Conservation (phyloP, 192 early-diverging fungal genomes). For the Tieghemiomyces parasiticus region DNA sequence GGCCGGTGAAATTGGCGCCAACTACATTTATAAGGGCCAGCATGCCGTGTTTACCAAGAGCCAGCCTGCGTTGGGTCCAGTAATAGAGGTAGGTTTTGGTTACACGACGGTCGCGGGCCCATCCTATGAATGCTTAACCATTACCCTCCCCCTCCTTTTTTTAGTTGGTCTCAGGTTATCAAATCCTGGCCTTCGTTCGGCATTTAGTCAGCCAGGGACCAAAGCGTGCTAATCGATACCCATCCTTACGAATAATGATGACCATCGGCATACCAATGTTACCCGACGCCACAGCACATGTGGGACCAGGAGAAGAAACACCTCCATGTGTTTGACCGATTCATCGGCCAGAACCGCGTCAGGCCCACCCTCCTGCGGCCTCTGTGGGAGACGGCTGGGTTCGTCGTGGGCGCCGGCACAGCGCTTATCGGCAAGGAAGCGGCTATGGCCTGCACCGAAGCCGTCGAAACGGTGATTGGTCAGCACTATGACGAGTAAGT, state of each 20-base stretch:
- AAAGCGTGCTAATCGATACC: not conserved
- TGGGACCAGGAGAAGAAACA: slow-evolving; percentile 89
- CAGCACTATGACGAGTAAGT: slow-evolving; percentile 85
- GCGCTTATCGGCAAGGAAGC: slow-evolving; percentile 86
- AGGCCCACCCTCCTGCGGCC: slow-evolving; percentile 77
- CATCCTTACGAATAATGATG: slow-evolving; percentile 9
- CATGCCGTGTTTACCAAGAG: slow-evolving; percentile 57
- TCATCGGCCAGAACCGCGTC: slow-evolving; percentile 59
- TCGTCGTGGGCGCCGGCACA: slow-evolving; percentile 66
- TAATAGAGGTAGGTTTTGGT: slow-evolving; percentile 40
- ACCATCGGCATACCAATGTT: slow-evolving; percentile 1
- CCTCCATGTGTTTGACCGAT: slow-evolving; percentile 57
- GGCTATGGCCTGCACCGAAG: slow-evolving; percentile 98
- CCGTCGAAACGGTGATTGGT: slow-evolving; percentile 93
- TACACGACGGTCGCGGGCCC: too few species aligned
- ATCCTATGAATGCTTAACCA: not conserved
- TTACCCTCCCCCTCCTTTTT: not conserved
- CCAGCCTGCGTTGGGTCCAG: slow-evolving; percentile 44
- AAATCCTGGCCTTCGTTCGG: not conserved
- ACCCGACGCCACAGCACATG: slow-evolving; percentile 92
- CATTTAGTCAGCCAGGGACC: not conserved
- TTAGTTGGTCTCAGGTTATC: not conserved
- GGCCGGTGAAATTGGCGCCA: slow-evolving; percentile 90
- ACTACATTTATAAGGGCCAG: slow-evolving; percentile 94
- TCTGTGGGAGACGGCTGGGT: slow-evolving; percentile 76